Conservation (phyloP, 1,139 yeast genomes). For the Chernovozyma sophiae-reginae region DNA sequence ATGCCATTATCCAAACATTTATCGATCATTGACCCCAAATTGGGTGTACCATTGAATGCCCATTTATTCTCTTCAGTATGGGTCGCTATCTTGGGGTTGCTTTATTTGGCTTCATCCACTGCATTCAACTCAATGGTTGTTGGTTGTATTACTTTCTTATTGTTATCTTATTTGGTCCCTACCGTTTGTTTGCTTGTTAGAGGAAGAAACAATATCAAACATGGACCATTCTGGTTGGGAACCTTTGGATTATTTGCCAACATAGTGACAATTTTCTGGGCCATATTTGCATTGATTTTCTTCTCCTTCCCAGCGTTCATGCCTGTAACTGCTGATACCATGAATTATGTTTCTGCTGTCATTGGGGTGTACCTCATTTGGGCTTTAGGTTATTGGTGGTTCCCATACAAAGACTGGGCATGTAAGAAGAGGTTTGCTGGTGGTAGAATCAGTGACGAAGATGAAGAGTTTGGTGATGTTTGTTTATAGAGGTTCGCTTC, state of each 20-base stretch:
- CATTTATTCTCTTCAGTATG: conserved; percentile 15
- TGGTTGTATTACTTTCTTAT: conserved; percentile 16
- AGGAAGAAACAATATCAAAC: conserved; percentile 11
- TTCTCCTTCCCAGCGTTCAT: conserved; percentile 23
- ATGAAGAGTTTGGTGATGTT: conserved; percentile 45
- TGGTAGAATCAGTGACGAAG: conserved; percentile 39
- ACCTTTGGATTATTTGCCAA: conserved; percentile 24
- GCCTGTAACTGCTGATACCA: conserved; percentile 28
- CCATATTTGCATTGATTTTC: conserved; percentile 26
- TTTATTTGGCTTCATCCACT: conserved; percentile 22
- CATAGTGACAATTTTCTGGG: conserved; percentile 24
- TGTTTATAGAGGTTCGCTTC: conserved; percentile 23
- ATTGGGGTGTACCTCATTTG: conserved; percentile 44
- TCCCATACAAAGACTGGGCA: conserved; percentile 38
- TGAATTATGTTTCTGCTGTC: conserved; percentile 38
- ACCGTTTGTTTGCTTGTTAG: conserved; percentile 19
- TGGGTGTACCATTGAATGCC: conserved; percentile 24
- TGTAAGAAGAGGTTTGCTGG: conserved; percentile 44
- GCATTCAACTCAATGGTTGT: conserved; percentile 26
- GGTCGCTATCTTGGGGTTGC: conserved; percentile 24
- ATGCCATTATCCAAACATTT: conserved; percentile 22
- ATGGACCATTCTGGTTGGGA: conserved; percentile 24
- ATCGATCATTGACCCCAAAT: conserved; percentile 16
- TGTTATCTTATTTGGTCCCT: conserved; percentile 25
- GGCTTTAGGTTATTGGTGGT: conserved; percentile 56